phyloP scores from a whole-genome alignment of 129 eudicot species.

The Pseudognaphalium luteoalbum region DNA sequence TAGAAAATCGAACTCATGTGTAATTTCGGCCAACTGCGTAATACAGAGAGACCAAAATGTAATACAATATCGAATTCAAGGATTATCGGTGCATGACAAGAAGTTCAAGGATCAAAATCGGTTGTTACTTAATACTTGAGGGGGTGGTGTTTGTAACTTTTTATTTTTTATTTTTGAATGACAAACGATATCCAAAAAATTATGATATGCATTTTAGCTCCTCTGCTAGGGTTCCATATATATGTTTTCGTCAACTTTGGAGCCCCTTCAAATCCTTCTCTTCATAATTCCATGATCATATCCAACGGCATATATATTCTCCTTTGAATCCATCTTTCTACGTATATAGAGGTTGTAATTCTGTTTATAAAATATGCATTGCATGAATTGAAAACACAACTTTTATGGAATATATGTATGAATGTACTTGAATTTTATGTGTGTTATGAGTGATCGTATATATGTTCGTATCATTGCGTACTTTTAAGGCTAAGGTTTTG shows the following conservation, averaged over 20 bases:
- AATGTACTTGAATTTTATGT: not conserved
- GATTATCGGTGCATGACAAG: not conserved
- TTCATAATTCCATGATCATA: constrained; percentile 9
- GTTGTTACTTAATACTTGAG: not conserved
- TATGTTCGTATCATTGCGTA: not conserved
- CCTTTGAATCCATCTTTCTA: not conserved
- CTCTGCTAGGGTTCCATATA: constrained; percentile 14
- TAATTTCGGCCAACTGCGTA: too few species aligned
- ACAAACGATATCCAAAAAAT: not conserved
- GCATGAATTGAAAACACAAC: not conserved
- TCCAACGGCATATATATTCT: not conserved
- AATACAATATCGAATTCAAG: not conserved
- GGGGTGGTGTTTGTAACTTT: not conserved
- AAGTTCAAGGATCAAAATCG: not conserved
- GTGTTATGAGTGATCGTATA: not conserved
- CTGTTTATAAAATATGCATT: not conserved
- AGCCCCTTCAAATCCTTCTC: constrained; percentile 21
- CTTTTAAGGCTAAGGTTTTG: not conserved
- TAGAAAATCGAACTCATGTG: too few species aligned
- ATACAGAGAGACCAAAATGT: not conserved
- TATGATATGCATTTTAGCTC: not conserved
- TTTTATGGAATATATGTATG: not conserved
- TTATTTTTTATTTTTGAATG: not conserved
- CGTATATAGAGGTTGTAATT: not conserved
- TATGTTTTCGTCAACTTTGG: constrained; percentile 6